phyloP scores from a whole-genome alignment of 805 yeast genomes.

The Zygotorulaspora danielsina region DNA sequence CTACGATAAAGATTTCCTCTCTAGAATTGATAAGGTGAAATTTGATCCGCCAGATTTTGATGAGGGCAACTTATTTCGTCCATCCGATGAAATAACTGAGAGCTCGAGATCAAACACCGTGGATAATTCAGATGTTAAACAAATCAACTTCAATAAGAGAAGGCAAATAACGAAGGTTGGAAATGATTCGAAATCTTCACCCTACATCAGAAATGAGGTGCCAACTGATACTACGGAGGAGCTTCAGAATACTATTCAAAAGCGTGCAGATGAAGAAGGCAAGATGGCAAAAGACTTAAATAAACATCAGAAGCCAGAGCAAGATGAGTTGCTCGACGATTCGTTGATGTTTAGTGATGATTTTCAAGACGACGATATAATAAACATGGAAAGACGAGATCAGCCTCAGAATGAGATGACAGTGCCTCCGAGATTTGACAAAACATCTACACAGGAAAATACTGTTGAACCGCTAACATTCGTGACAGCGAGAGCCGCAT shows the following conservation, averaged over 20 bases:
- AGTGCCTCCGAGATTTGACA: conserved; percentile 14
- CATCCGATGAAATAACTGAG: conserved; percentile 34
- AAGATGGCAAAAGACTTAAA: conserved; percentile 4
- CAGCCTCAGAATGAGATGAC: conserved; percentile 16
- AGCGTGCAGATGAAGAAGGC: not conserved
- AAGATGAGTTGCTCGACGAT: conserved; percentile 45
- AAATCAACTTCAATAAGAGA: conserved; percentile 21
- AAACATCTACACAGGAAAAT: conserved; percentile 4
- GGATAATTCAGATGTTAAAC: conserved; percentile 13
- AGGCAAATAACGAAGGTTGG: conserved; percentile 24
- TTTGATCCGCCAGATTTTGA: conserved; percentile 45
- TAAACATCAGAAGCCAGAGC: conserved; percentile 11
- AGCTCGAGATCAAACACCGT: conserved; percentile 28
- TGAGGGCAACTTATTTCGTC: conserved; percentile 40
- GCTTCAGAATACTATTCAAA: conserved; percentile 4
- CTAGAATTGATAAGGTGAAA: conserved; percentile 40
- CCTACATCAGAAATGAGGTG: not conserved
- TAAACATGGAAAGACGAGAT: conserved; percentile 33
- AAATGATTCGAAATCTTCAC: not conserved
- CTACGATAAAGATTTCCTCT: conserved; percentile 67
- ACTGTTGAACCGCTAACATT: conserved; percentile 35
- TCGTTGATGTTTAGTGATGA: conserved; percentile 53
- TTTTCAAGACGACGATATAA: conserved; percentile 38
- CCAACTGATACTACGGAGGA: conserved; percentile 7
- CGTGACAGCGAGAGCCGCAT: conserved; percentile 64